phyloP scores from a whole-genome alignment of 345 rosid genomes.

The Excoecaria cochinchinensis region DNA sequence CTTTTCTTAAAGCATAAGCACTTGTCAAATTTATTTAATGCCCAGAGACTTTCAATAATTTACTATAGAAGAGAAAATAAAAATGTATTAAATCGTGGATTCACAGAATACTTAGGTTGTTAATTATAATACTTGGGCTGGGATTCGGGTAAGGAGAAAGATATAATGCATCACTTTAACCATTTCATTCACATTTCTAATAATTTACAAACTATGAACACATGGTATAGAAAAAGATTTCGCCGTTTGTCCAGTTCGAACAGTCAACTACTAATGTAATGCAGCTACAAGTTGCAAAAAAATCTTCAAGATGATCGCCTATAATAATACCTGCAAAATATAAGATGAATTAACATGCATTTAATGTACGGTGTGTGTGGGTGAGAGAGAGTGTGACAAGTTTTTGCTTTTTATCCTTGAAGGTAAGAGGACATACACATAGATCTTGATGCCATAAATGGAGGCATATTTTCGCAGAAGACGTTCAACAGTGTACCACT shows the following conservation, averaged over 20 bases:
- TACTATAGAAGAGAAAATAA: too few species aligned
- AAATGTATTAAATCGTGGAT: too few species aligned
- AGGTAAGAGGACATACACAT: conserved; percentile 48
- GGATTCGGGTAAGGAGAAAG: too few species aligned
- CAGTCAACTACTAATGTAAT: background rate
- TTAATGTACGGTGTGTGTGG: background rate
- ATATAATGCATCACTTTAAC: too few species aligned
- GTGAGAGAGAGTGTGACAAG: background rate
- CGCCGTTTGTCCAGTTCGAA: background rate
- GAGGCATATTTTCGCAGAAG: conserved; percentile 82
- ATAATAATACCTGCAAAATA: conserved; percentile 61
- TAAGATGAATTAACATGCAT: background rate
- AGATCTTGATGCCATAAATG: conserved; percentile 56
- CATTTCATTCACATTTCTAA: too few species aligned
- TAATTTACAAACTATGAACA: too few species aligned
- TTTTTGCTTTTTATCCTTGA: background rate
- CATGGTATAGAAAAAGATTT: too few species aligned
- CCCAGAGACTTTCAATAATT: too few species aligned
- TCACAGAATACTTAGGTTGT: too few species aligned
- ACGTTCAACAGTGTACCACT: conserved; percentile 85
- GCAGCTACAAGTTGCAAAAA: background rate
- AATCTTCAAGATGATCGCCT: conserved; percentile 42
- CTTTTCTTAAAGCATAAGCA: too few species aligned
- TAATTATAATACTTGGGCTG: too few species aligned
- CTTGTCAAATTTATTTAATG: too few species aligned